Percentiles rank a stretch among this genome's conserved stretches.
These are phyloP conservation scores for Kernera saxatilis DNA, from an alignment of 345 rosid species.

Conservation along the genomic window DNA sequence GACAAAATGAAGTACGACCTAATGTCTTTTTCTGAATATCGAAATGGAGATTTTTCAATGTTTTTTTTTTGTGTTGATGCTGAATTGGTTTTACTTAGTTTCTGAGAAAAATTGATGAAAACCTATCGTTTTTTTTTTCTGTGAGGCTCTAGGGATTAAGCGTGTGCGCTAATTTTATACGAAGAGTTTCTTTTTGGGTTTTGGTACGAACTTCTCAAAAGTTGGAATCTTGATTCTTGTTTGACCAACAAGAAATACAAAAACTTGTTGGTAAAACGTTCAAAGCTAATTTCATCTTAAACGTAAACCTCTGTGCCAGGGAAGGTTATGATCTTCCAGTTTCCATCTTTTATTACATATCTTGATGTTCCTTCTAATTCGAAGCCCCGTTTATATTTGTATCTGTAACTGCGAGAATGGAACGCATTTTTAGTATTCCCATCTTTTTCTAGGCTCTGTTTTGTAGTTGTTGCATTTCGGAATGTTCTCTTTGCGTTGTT, in stretches of 20 bases:
- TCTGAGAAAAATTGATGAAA: neutral
- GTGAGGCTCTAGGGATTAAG: neutral
- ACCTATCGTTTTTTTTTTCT: too few relatives aligned
- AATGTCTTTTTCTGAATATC: neutral
- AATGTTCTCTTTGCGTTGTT: neutral
- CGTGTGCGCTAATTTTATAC: neutral
- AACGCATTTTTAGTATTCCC: constrained; percentile 21
- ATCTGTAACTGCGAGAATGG: constrained; percentile 15
- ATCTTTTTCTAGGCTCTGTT: neutral
- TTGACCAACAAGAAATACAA: constrained; percentile 9
- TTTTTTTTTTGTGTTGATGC: neutral
- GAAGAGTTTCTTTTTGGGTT: neutral
- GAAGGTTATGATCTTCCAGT: neutral
- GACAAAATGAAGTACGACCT: neutral
- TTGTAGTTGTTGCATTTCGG: neutral
- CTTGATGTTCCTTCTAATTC: neutral
- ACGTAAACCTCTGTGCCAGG: neutral
- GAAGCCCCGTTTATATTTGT: neutral
- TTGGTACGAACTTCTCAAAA: neutral
- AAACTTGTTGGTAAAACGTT: neutral
- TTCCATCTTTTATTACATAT: constrained; percentile 2
- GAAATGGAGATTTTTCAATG: neutral
- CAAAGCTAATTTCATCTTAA: constrained; percentile 6
- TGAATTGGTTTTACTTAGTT: neutral
- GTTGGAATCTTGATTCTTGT: constrained; percentile 22